Percentiles rank a stretch among this genome's conserved stretches.
Evolutionary conservation across 2,329 filamentous ascomycete species (phyloP).

Genomic region (Lachnellula cervina): DNA sequence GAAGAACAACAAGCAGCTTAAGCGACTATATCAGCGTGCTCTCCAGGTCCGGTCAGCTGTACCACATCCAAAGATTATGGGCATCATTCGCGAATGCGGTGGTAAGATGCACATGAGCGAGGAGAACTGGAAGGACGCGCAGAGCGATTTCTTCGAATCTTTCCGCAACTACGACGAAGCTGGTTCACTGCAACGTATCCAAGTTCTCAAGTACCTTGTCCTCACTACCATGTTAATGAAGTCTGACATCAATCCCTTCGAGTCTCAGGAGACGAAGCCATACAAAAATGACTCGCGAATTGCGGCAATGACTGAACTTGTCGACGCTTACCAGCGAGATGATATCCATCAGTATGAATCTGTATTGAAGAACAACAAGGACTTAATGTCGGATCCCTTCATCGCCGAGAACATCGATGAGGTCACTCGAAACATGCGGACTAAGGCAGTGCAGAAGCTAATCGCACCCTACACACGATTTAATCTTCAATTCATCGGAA

Average conservation of each 20-base stretch:
- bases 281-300: conserved; percentile 96
- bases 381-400: conserved; percentile 86
- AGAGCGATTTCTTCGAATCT: conserved; percentile 97
- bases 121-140: conserved; percentile 97
- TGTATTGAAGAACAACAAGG: conserved; percentile 80
- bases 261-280: conserved; percentile 97
- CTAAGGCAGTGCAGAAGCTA: conserved; percentile 87
- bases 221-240: conserved; percentile 98
- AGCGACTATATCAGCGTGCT: conserved; percentile 85
- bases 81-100: conserved; percentile 95
- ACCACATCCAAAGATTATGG: conserved; percentile 98
- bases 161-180: conserved; percentile 99
- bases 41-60: conserved; percentile 93
- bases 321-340: conserved; percentile 93
- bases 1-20: conserved; percentile 94
- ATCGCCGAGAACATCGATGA: conserved; percentile 99
- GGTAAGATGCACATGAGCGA: conserved; percentile 99
- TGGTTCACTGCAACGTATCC: conserved; percentile 90
- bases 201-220: conserved; percentile 94
- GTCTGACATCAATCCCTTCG: conserved; percentile 97
- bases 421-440: conserved; percentile 96
- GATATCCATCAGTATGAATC: conserved; percentile 89
- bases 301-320: conserved; percentile 92
- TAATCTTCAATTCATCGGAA: conserved; percentile 80
- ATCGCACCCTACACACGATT: conserved; percentile 94